Conservation (phyloP, 352 stramenopile genomes). For the Phytophthora cactorum region DNA sequence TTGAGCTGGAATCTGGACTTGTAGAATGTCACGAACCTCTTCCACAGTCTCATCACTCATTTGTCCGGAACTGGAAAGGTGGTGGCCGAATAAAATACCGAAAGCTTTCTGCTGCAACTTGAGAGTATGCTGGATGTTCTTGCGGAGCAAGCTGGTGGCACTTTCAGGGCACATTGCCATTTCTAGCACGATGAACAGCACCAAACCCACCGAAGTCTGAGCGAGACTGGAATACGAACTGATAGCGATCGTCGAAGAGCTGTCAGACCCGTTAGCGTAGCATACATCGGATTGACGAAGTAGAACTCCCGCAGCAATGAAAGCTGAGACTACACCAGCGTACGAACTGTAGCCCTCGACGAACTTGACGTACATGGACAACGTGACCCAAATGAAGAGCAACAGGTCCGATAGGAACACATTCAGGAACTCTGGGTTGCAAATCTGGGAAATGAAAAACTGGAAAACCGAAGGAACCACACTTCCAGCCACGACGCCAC, state of each 20-base stretch:
- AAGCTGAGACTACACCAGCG: constrained; percentile 72
- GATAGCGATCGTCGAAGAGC: constrained; percentile 49
- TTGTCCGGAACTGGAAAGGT: constrained; percentile 57
- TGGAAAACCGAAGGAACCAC: constrained; percentile 84
- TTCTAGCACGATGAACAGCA: constrained; percentile 78
- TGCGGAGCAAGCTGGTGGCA: constrained; percentile 60
- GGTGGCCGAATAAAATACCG: constrained; percentile 69
- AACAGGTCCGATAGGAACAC: constrained; percentile 51
- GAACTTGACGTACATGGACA: constrained; percentile 75
- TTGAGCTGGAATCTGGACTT: constrained; percentile 57
- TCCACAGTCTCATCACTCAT: constrained; percentile 55
- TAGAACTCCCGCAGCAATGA: constrained; percentile 69
- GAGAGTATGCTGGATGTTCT: constrained; percentile 73
- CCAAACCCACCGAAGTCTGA: constrained; percentile 74
- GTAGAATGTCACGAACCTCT: constrained; percentile 54
- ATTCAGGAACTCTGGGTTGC: constrained; percentile 41
- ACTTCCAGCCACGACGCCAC: constrained; percentile 80
- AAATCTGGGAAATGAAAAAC: constrained; percentile 81
- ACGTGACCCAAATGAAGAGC: constrained; percentile 74
- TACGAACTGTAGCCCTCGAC: constrained; percentile 71
- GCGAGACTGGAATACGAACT: constrained; percentile 78
- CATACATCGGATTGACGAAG: constrained; percentile 66
- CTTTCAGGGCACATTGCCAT: constrained; percentile 67
- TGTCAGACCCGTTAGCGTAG: constrained; percentile 45
- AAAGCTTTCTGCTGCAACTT: constrained; percentile 64